Conservation (phyloP, 2,329 filamentous ascomycete species). For the Aureobasidium zeae region DNA sequence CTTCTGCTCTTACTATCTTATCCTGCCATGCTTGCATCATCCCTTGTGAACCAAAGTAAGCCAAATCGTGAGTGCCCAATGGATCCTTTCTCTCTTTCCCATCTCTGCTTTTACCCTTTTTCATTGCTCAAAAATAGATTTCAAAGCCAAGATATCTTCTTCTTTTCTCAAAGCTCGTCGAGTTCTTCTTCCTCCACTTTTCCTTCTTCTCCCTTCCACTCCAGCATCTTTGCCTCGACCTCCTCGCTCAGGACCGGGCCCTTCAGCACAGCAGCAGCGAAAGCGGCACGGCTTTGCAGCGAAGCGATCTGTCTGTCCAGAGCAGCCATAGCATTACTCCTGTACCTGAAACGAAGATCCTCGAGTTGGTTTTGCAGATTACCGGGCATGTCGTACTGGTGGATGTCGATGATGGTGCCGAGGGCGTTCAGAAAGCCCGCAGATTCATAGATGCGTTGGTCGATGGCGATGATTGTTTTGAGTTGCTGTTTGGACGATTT, state of each 20-base stretch:
- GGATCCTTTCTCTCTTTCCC: no score
- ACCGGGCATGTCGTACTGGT: background rate
- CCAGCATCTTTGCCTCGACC: background rate
- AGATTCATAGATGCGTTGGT: background rate
- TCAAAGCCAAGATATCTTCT: no score
- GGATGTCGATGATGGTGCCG: background rate
- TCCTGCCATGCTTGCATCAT: no score
- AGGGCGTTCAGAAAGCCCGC: background rate
- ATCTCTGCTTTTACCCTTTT: no score
- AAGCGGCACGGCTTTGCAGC: background rate
- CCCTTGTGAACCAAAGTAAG: no score
- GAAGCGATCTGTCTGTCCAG: background rate
- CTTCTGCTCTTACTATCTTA: no score
- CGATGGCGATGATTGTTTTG: background rate
- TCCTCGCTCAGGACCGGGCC: background rate
- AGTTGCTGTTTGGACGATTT: background rate
- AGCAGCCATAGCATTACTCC: background rate
- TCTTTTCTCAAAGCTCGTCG: no score
- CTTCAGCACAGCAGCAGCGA: background rate
- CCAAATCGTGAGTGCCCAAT: no score
- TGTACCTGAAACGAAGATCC: background rate
- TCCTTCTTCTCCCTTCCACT: background rate
- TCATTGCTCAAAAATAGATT: no score
- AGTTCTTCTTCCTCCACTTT: background rate
- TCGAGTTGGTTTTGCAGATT: background rate